A percentile compares a stretch with the other conserved stretches of the same genome.
These are phyloP conservation scores for Clitopilus passeckerianus DNA, from an alignment of 768 basidiomycete species.

Conservation along the genomic window DNA sequence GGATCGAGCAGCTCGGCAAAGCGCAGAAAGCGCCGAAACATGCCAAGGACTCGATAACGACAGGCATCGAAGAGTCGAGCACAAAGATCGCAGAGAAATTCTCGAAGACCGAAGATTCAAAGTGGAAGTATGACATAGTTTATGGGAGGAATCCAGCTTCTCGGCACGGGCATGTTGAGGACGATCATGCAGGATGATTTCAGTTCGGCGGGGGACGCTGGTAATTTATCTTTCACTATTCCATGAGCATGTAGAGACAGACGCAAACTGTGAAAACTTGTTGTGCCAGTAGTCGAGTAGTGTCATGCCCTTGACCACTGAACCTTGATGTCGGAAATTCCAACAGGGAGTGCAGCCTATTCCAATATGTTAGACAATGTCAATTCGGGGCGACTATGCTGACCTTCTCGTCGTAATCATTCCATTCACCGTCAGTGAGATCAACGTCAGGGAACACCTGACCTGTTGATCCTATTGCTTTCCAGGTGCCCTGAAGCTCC, in stretches of 20 bases:
- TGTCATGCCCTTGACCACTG: slow-evolving; percentile 65
- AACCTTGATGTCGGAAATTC: slow-evolving; percentile 63
- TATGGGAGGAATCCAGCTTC: not conserved
- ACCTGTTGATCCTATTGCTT: slow-evolving; percentile 57
- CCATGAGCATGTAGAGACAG: too few species aligned
- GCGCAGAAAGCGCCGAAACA: slow-evolving; percentile 35
- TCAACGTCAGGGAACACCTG: slow-evolving; percentile 64
- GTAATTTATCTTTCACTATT: too few species aligned
- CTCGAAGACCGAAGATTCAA: not conserved
- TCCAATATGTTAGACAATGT: not conserved
- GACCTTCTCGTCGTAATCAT: slow-evolving; percentile 91
- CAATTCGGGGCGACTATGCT: not conserved
- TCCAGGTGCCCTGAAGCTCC: slow-evolving; percentile 64
- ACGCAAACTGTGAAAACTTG: too few species aligned
- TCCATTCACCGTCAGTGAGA: slow-evolving; percentile 68
- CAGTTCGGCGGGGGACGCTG: too few species aligned
- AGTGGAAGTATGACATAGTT: not conserved
- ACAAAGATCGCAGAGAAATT: not conserved
- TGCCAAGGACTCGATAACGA: slow-evolving; percentile 11
- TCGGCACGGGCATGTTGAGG: too few species aligned
- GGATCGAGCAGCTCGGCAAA: slow-evolving; percentile 42
- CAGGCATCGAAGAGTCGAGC: not conserved
- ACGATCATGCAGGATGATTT: too few species aligned
- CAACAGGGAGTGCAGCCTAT: slow-evolving; percentile 60
- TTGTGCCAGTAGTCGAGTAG: too few species aligned